phyloP scores from a whole-genome alignment of 257 asterid genomes.

The Solanum peruvianum region DNA sequence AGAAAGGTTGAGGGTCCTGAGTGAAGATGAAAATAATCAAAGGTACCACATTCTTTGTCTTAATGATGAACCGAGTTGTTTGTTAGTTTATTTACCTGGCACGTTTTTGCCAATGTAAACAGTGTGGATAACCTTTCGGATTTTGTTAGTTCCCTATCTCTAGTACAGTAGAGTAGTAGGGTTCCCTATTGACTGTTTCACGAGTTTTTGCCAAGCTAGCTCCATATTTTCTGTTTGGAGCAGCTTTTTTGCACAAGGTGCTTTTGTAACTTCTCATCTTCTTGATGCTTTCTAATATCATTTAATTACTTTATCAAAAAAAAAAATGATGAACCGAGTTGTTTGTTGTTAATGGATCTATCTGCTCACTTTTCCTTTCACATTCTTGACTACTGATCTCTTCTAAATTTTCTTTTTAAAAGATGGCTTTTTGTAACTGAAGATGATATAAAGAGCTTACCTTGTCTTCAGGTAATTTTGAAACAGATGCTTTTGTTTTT shows the following conservation, averaged over 20 bases:
- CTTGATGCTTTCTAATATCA: no score
- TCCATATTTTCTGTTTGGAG: no score
- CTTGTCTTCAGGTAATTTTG: slow-evolving; percentile 71
- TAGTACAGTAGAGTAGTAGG: no score
- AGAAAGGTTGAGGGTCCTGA: slow-evolving; percentile 24
- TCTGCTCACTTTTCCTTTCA: background rate
- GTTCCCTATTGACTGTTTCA: no score
- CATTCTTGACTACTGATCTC: background rate
- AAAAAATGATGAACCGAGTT: background rate
- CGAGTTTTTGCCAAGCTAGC: no score
- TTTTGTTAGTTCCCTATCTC: no score
- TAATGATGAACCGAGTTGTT: background rate
- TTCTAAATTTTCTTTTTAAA: slow-evolving; percentile 4
- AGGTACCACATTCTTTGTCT: slow-evolving; percentile 11
- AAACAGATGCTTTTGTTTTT: background rate
- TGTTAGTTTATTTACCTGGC: background rate
- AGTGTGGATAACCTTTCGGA: no score
- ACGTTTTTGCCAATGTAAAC: no score
- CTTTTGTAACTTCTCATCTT: no score
- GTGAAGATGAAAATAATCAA: slow-evolving; percentile 30
- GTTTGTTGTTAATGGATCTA: background rate
- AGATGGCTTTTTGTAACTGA: slow-evolving; percentile 85
- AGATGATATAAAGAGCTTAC: slow-evolving; percentile 74
- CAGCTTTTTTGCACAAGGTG: no score
- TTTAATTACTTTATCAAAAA: no score